Percentiles rank a stretch among this genome's conserved stretches.
Evolutionary conservation across 75 land plant genomes (phyloP).

Genomic region (Cupressus sempervirens): DNA sequence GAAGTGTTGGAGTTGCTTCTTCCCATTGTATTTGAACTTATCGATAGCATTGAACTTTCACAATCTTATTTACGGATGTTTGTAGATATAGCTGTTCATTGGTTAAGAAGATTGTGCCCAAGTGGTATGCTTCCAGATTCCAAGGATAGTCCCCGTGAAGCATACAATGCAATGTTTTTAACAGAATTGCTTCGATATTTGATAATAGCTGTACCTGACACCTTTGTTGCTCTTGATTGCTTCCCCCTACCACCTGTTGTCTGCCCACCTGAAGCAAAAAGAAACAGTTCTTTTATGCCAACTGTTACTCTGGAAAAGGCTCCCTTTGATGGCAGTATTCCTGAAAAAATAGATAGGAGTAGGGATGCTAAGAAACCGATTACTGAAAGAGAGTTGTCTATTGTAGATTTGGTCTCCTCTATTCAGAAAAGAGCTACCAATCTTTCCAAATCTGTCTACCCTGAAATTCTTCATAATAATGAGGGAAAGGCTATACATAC

Average conservation of each 20-base stretch:
- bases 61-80: constrained; percentile 73
- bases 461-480: constrained; percentile 52
- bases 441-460: constrained; percentile 67
- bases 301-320: constrained; percentile 24
- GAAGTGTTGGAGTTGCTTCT: constrained; percentile 75
- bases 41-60: constrained; percentile 67
- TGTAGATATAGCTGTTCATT: constrained; percentile 55
- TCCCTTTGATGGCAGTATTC: not conserved
- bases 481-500: constrained; percentile 75
- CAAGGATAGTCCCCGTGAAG: constrained; percentile 44
- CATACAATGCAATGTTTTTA: constrained; percentile 44
- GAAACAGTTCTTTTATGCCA: not conserved
- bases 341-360: constrained; percentile 11
- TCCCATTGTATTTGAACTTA: constrained; percentile 72
- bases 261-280: constrained; percentile 19
- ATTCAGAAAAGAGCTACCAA: constrained; percentile 65
- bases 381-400: constrained; percentile 37
- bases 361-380: constrained; percentile 17
- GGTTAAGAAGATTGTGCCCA: constrained; percentile 46
- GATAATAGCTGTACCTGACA: constrained; percentile 74
- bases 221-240: constrained; percentile 94
- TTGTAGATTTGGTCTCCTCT: constrained; percentile 52
- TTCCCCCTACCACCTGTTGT: constrained; percentile 84
- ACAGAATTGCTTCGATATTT: constrained; percentile 76
- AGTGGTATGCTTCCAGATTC: constrained; percentile 33